These are phyloP conservation scores for Harrya chromipes DNA, from an alignment of 768 basidiomycete species.

Conservation along the genomic window DNA sequence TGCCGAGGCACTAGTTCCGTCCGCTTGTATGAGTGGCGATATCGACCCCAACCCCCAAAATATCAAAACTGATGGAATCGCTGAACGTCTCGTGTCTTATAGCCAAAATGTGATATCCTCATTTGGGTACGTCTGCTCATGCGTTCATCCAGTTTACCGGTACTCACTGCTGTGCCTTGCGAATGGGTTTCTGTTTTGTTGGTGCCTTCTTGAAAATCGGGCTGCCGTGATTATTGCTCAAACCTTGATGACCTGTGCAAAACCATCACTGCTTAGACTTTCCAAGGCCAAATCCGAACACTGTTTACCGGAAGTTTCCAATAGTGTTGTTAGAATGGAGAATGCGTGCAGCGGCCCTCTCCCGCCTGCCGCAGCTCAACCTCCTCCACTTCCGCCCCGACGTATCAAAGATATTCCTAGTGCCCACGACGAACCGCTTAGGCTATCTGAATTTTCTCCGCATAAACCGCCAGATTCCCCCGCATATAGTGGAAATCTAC, in stretches of 20 bases:
- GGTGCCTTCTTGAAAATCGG: conserved; percentile 18
- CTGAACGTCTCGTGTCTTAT: conserved; percentile 48
- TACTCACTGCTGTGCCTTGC: conserved; percentile 29
- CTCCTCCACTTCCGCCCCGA: conserved; percentile 1
- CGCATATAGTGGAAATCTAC: conserved; percentile 13
- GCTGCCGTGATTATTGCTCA: conserved; percentile 24
- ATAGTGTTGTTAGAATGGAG: conserved; percentile 11
- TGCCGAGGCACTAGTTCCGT: conserved; percentile 15
- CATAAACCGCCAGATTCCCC: conserved; percentile 22
- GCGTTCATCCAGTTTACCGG: conserved; percentile 15
- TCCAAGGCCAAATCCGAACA: conserved; percentile 21
- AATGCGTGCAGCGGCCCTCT: conserved; percentile 2
- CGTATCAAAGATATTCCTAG: background rate
- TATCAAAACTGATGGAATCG: conserved; percentile 34
- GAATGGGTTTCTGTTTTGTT: conserved; percentile 12
- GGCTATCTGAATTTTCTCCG: conserved; percentile 53
- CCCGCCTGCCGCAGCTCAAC: background rate
- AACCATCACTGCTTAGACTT: conserved; percentile 25
- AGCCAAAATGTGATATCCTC: conserved; percentile 44
- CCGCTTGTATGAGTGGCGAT: conserved; percentile 26
- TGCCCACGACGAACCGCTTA: conserved; percentile 29
- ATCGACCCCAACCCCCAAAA: conserved; percentile 26
- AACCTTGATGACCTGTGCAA: conserved; percentile 20
- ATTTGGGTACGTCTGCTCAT: conserved; percentile 41
- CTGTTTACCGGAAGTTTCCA: conserved; percentile 10